phyloP scores from a whole-genome alignment of 768 basidiomycete genomes.

The Psilocybe cubensis region DNA sequence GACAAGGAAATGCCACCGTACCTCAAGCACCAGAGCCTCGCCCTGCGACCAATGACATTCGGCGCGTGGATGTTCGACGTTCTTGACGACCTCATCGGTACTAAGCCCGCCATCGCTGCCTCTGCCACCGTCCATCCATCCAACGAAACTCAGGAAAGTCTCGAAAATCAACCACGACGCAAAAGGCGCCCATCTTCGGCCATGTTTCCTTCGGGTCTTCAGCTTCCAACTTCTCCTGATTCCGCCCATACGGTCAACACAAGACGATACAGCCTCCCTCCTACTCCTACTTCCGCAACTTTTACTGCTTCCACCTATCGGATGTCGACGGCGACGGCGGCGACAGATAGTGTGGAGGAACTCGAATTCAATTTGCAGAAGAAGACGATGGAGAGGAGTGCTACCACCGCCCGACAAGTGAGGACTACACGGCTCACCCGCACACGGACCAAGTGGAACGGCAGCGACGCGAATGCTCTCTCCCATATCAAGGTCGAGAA shows the following conservation, averaged over 20 bases:
- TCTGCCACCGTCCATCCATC: neutral
- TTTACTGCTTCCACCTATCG: slow-evolving; percentile 5
- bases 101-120: slow-evolving; percentile 9
- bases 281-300: slow-evolving; percentile 49
- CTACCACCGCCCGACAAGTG: slow-evolving; percentile 31
- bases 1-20: slow-evolving; percentile 27
- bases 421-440: slow-evolving; percentile 26
- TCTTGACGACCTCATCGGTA: slow-evolving; percentile 62
- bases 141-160: neutral
- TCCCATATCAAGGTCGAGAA: slow-evolving; percentile 29
- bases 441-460: slow-evolving; percentile 25
- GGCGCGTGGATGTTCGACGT: slow-evolving; percentile 90
- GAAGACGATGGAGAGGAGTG: slow-evolving; percentile 40
- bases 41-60: slow-evolving; percentile 60
- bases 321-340: neutral
- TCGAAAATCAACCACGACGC: neutral
- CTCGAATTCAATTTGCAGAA: slow-evolving; percentile 55
- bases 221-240: slow-evolving; percentile 15
- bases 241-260: slow-evolving; percentile 33
- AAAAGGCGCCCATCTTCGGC: slow-evolving; percentile 26
- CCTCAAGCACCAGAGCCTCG: slow-evolving; percentile 43
- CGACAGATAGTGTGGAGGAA: slow-evolving; percentile 19
- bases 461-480: slow-evolving; percentile 12
- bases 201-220: slow-evolving; percentile 27
- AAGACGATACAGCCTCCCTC: slow-evolving; percentile 62